Percentiles rank a stretch among this genome's conserved stretches.
Conservation (phyloP, 805 yeast genomes). For the Yarrowia keelungensis region DNA sequence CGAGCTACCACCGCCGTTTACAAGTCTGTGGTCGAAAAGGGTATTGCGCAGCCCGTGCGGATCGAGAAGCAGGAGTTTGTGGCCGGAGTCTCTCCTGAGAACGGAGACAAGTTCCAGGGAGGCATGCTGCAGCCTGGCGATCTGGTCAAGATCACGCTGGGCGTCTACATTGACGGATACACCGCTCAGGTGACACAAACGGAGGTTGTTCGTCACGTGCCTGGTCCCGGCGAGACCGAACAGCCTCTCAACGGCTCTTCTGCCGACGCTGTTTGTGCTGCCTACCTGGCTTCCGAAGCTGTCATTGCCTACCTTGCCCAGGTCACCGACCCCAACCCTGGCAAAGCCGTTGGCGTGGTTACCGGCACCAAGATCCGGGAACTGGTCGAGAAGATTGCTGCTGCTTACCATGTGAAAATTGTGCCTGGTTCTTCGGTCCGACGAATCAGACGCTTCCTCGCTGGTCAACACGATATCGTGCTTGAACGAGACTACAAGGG, state of each 20-base stretch:
- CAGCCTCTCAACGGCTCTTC: slow-evolving; percentile 84
- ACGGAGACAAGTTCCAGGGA: slow-evolving; percentile 50
- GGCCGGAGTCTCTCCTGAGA: slow-evolving; percentile 84
- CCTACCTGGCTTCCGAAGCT: slow-evolving; percentile 88
- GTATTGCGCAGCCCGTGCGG: slow-evolving; percentile 90
- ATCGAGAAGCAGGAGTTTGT: slow-evolving; percentile 83
- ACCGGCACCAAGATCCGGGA: slow-evolving; percentile 74
- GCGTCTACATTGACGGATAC: slow-evolving; percentile 95
- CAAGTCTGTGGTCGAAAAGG: slow-evolving; percentile 70
- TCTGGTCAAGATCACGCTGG: slow-evolving; percentile 80
- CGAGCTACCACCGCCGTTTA: slow-evolving; percentile 66
- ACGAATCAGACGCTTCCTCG: slow-evolving; percentile 88
- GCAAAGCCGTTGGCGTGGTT: slow-evolving; percentile 50
- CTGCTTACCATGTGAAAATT: slow-evolving; percentile 78
- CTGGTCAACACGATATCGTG: slow-evolving; percentile 94
- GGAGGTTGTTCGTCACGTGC: slow-evolving; percentile 66
- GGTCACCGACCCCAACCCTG: slow-evolving; percentile 63
- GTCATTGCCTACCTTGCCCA: slow-evolving; percentile 78
- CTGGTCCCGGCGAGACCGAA: slow-evolving; percentile 56
- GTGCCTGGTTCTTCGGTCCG: slow-evolving; percentile 94
- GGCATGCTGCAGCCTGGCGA: slow-evolving; percentile 74
- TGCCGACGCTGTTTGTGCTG: slow-evolving; percentile 90
- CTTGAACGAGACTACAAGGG: slow-evolving; percentile 94
- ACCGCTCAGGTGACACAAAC: slow-evolving; percentile 89
- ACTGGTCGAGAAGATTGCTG: slow-evolving; percentile 87